phyloP scores from a whole-genome alignment of 2,329 filamentous ascomycete species.

The Stagonosporopsis chrysanthemi region DNA sequence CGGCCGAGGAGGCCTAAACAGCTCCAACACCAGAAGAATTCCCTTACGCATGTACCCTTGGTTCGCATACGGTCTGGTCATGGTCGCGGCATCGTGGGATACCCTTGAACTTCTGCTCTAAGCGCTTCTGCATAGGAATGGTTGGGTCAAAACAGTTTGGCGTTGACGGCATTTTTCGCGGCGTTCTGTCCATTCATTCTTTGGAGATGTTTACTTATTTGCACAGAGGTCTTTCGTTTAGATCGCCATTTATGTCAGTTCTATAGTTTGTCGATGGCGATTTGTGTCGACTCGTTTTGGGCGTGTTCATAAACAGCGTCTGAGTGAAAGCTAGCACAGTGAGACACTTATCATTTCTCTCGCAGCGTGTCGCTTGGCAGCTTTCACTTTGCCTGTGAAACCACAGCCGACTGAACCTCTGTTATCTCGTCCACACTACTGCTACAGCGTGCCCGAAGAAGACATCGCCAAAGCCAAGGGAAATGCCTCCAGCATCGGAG shows the following conservation, averaged over 20 bases:
- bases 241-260: slow-evolving; percentile 18
- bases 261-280: background rate
- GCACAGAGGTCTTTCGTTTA: slow-evolving; percentile 19
- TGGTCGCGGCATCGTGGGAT: slow-evolving; percentile 25
- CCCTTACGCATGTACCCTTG: slow-evolving; percentile 28
- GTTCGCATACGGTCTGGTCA: slow-evolving; percentile 20
- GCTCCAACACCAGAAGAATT: slow-evolving; percentile 17
- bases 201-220: slow-evolving; percentile 4
- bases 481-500: no score
- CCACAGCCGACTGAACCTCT: no score
- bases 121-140: slow-evolving; percentile 32
- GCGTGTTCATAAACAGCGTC: background rate
- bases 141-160: slow-evolving; percentile 16
- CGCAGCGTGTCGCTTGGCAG: no score
- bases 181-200: slow-evolving; percentile 24
- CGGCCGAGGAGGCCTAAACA: slow-evolving; percentile 70
- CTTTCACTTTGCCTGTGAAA: background rate
- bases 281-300: background rate
- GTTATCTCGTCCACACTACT: no score
- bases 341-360: background rate
- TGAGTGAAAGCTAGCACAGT: background rate
- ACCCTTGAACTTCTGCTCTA: slow-evolving; percentile 28
- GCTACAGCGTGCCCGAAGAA: no score
- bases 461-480: no score
- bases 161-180: slow-evolving; percentile 31